Conservation (phyloP, 345 rosid species). For the Cardamine resedifolia region DNA sequence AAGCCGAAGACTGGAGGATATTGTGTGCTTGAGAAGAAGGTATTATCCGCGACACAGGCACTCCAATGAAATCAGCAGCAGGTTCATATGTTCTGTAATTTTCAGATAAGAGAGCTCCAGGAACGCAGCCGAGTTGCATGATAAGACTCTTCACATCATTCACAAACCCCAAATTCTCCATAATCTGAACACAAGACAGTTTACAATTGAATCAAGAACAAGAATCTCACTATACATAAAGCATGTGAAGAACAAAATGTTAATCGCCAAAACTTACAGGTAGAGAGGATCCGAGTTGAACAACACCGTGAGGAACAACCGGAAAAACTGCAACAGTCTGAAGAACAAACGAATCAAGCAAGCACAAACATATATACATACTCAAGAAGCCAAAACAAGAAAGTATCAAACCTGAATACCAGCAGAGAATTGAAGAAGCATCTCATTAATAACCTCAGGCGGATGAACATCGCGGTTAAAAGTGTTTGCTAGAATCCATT, state of each 20-base stretch:
- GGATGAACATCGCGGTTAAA: slow-evolving; percentile 56
- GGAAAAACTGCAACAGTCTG: slow-evolving; percentile 92
- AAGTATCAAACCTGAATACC: slow-evolving; percentile 78
- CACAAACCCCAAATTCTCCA: slow-evolving; percentile 80
- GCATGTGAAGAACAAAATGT: too few species aligned
- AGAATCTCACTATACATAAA: neutral
- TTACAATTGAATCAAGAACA: neutral
- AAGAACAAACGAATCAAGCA: slow-evolving; percentile 13
- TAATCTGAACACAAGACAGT: slow-evolving; percentile 54
- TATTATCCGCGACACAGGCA: slow-evolving; percentile 47
- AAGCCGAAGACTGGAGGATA: slow-evolving; percentile 38
- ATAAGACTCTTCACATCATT: slow-evolving; percentile 69
- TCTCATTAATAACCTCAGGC: slow-evolving; percentile 78
- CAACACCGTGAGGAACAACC: slow-evolving; percentile 77
- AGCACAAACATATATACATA: neutral
- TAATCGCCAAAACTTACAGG: slow-evolving; percentile 72
- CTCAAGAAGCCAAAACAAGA: neutral
- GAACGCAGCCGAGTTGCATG: slow-evolving; percentile 72
- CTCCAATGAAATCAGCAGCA: slow-evolving; percentile 43
- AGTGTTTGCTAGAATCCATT: slow-evolving; percentile 74
- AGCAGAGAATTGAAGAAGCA: slow-evolving; percentile 76
- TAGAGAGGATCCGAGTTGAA: slow-evolving; percentile 82
- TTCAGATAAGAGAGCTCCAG: slow-evolving; percentile 70
- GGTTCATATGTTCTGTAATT: slow-evolving; percentile 44
- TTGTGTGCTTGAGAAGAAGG: slow-evolving; percentile 42